Evolutionary conservation across 2,329 filamentous ascomycete species (phyloP), one percentile per base, ranked within the genome.

Genomic region (Paraphaeosphaeria minitans): DNA sequence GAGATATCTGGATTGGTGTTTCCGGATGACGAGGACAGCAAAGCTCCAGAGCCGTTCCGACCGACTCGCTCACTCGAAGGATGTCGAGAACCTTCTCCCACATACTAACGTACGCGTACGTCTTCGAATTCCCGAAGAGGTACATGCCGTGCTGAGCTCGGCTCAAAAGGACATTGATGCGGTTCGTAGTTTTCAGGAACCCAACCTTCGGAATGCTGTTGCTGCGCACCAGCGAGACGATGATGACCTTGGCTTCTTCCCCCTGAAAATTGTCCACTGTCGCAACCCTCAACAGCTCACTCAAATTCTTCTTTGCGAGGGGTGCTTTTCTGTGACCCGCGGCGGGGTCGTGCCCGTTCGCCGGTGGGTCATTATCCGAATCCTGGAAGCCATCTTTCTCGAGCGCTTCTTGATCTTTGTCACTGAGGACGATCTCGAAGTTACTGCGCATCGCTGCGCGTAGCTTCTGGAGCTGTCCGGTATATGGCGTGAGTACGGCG

Each of bases 241-340:
- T 79, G 0, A 93, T 80, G 9, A 93, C 78, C 53, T 90, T 88
- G 1, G 86, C 87, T 66, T 93, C 89, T 68, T 93, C 89, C 0
- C 90, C 90, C 65, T 93, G 89, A 56, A 91, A 93, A 62, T 92
- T 93, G 70, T 91, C 88, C 0, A 92, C 83, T 0, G 88, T 92
- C 0, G 88, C 87, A 0, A 89, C 73, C 4, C 70, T 49, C 2
- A 73, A 51, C 5, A 68, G 19, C 4, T 73, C 66, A 16, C 53
- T 60, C 5, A 71, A 53, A 10, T 63, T 59, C 19, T 65, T 72
- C 59, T 66, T 70, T n/a, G 66, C 57, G 0, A 73, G 37, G 5
- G 65, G 63, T 14, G 19, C 21, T 53, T 63, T 16, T 58, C 58
- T 6, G 51, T 57, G n/a, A 39, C 14, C 16, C 13, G 3, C 4